These are phyloP conservation scores for Theobroma cacao DNA, from an alignment of 345 rosid species.

Conservation along the genomic window DNA sequence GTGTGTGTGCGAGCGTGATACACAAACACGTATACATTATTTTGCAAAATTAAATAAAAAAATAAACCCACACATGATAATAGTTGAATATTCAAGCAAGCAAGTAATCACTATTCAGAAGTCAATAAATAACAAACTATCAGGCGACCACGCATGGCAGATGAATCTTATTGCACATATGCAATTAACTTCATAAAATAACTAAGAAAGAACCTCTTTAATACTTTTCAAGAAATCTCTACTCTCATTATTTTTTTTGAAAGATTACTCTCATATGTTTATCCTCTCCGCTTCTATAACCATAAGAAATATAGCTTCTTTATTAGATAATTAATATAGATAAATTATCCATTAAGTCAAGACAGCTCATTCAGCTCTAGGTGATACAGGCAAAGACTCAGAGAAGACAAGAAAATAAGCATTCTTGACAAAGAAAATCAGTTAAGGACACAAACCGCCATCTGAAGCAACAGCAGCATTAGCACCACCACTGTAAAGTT, in stretches of 20 bases:
- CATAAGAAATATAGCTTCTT: background rate
- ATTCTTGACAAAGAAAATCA: background rate
- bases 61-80: no score
- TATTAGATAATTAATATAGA: background rate
- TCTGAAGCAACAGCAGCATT: conserved; percentile 40
- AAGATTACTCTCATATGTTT: background rate
- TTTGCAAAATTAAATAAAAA: no score
- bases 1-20: background rate
- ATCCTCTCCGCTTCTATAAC: background rate
- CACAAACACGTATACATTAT: background rate
- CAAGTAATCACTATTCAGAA: background rate
- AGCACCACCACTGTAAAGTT: conserved; percentile 51
- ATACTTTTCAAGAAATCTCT: background rate
- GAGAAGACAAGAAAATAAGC: background rate
- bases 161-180: background rate
- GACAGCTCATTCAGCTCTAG: background rate
- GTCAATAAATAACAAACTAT: background rate
- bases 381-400: background rate
- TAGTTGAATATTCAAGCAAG: background rate
- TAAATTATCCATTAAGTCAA: background rate
- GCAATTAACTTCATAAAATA: background rate
- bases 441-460: conserved; percentile 47
- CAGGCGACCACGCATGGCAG: background rate
- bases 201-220: background rate
- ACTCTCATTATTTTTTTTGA: no score